Evolutionary conservation across 257 asterid species (phyloP).

Genomic region (Cruciata laevipes): DNA sequence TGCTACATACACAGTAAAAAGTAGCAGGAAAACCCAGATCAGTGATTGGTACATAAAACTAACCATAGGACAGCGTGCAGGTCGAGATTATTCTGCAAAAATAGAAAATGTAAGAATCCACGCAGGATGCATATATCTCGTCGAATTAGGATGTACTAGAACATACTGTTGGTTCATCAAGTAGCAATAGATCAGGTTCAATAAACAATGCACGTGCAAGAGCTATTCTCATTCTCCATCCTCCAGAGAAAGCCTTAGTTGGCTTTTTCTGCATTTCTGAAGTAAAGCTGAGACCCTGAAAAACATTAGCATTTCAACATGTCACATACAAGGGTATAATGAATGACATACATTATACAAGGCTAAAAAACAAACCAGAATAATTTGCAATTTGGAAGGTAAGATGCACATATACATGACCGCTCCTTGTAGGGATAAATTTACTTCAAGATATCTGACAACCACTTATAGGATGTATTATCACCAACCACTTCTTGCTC

Average conservation of each 20-base stretch:
- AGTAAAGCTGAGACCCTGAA: constrained; percentile 92
- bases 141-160: constrained; percentile 9
- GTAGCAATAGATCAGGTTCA: constrained; percentile 90
- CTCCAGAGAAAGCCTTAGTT: constrained; percentile 94
- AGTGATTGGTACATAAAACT: no score
- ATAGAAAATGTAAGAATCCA: constrained; percentile 18
- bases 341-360: neutral
- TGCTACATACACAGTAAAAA: no score
- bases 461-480: constrained; percentile 38
- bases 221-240: constrained; percentile 99
- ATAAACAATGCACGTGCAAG: constrained; percentile 96
- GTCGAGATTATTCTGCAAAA: constrained; percentile 96
- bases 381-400: neutral
- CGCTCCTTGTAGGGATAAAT: neutral
- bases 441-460: constrained; percentile 6
- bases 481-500: constrained; percentile 99
- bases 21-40: no score
- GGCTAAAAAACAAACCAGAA: neutral
- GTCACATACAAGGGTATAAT: constrained; percentile 2
- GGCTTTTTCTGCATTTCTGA: constrained; percentile 86
- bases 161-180: constrained; percentile 95
- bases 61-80: constrained; percentile 99
- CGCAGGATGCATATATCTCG: constrained; percentile 6
- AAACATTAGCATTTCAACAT: constrained; percentile 15
- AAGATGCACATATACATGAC: neutral